Conservation (phyloP, 192 early-diverging fungal genomes). For the Rhizophagus clarus region DNA sequence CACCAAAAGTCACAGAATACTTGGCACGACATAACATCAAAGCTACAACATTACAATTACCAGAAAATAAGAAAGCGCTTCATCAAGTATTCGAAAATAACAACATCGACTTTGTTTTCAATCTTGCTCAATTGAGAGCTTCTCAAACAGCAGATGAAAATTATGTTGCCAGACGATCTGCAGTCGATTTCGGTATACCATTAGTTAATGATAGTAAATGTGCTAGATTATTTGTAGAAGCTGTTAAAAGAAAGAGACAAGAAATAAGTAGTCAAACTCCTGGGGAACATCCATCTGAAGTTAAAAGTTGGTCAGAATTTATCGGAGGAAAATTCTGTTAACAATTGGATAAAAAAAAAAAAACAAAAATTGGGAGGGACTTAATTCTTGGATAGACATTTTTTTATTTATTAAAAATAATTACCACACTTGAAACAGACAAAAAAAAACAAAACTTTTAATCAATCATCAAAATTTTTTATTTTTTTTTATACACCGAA, state of each 20-base stretch:
- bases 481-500: no score
- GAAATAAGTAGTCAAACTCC: slow-evolving; percentile 37
- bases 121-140: slow-evolving; percentile 69
- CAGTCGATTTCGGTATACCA: slow-evolving; percentile 95
- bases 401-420: not conserved
- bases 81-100: slow-evolving; percentile 60
- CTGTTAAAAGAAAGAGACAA: slow-evolving; percentile 59
- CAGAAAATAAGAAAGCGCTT: slow-evolving; percentile 57
- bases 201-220: slow-evolving; percentile 95
- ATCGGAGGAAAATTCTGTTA: slow-evolving; percentile 51
- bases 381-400: not conserved
- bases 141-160: slow-evolving; percentile 56
- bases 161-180: slow-evolving; percentile 89
- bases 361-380: not conserved
- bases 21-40: slow-evolving; percentile 49
- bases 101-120: slow-evolving; percentile 72
- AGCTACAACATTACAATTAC: slow-evolving; percentile 52
- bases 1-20: slow-evolving; percentile 51
- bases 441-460: no score
- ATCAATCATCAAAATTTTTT: no score
- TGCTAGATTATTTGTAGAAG: slow-evolving; percentile 91
- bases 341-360: slow-evolving; percentile 2
- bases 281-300: slow-evolving; percentile 60
- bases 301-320: slow-evolving; percentile 71
- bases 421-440: no score